A percentile compares a stretch with the other conserved stretches of the same genome.
These are phyloP conservation scores for Asterochloris sp. DNA, from an alignment of 139 green algal genomes.

Conservation along the genomic window DNA sequence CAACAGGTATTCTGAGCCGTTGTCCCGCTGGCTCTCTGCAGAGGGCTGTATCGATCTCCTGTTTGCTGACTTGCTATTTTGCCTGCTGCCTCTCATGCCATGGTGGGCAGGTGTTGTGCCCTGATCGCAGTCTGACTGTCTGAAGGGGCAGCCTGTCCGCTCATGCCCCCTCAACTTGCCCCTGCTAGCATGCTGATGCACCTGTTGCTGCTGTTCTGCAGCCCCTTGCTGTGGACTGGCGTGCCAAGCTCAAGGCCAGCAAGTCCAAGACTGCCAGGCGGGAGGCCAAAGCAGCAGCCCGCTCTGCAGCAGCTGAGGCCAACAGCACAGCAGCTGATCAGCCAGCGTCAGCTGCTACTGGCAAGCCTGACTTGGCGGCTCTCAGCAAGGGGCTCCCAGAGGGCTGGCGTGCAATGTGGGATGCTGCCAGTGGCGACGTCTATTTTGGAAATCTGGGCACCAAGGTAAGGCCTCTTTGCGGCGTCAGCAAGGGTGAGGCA, in stretches of 20 bases:
- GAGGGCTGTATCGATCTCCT: too few relatives aligned
- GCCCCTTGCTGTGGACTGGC: conserved; percentile 45
- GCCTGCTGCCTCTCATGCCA: too few relatives aligned
- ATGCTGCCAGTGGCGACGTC: conserved; percentile 44
- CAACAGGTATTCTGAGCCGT: too few relatives aligned
- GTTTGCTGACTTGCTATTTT: too few relatives aligned
- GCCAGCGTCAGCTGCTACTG: neutral
- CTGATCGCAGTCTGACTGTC: too few relatives aligned
- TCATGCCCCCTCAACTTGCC: too few relatives aligned
- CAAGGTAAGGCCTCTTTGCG: conserved; percentile 37
- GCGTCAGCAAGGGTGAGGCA: neutral
- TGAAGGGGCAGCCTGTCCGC: too few relatives aligned
- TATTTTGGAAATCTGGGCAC: conserved; percentile 70
- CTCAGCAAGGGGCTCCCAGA: conserved; percentile 49
- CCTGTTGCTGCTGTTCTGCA: conserved; percentile 13
- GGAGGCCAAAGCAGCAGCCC: conserved; percentile 9
- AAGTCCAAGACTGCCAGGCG: conserved; percentile 1
- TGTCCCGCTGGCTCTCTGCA: too few relatives aligned
- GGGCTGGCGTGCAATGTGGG: conserved; percentile 65
- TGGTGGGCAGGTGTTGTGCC: too few relatives aligned
- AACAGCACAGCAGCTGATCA: neutral
- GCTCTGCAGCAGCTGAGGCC: neutral
- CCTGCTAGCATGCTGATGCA: too few relatives aligned
- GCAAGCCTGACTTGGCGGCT: conserved; percentile 51
- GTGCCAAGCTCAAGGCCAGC: conserved; percentile 27